Percentiles rank a stretch among this genome's conserved stretches.
Evolutionary conservation across 768 basidiomycete genomes (phyloP).

Genomic region (Lactarius hengduanensis): DNA sequence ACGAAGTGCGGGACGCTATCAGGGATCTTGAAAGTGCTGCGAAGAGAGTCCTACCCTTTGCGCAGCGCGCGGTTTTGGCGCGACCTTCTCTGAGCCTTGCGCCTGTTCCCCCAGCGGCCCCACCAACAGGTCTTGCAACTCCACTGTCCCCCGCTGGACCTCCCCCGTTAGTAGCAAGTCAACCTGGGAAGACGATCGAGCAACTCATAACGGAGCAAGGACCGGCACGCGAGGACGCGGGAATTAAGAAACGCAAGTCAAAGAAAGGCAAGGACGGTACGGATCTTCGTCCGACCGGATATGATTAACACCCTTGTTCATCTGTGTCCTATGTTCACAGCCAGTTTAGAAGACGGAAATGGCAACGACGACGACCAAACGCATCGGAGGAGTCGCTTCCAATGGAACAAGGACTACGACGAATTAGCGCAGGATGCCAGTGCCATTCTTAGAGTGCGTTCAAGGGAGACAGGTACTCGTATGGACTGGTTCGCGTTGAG

Average conservation of each 20-base stretch:
- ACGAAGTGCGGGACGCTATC: slow-evolving; percentile 54
- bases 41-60: slow-evolving; percentile 44
- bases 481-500: slow-evolving; percentile 72
- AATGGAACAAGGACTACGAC: slow-evolving; percentile 85
- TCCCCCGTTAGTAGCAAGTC: slow-evolving; percentile 43
- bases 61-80: slow-evolving; percentile 26
- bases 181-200: slow-evolving; percentile 52
- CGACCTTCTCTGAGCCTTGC: slow-evolving; percentile 6
- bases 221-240: slow-evolving; percentile 40
- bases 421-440: slow-evolving; percentile 85
- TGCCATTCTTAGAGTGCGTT: slow-evolving; percentile 78
- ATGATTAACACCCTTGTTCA: not conserved
- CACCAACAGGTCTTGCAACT: slow-evolving; percentile 10
- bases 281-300: not conserved
- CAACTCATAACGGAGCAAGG: slow-evolving; percentile 53
- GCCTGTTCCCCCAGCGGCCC: slow-evolving; percentile 3
- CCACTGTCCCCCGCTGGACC: slow-evolving; percentile 30
- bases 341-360: not conserved
- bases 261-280: slow-evolving; percentile 33
- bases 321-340: not conserved
- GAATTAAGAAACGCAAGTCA: slow-evolving; percentile 39
- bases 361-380: slow-evolving; percentile 30
- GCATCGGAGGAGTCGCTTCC: slow-evolving; percentile 58
- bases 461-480: slow-evolving; percentile 50
- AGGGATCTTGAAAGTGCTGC: slow-evolving; percentile 53